Evolutionary conservation across 2,329 filamentous ascomycete species (phyloP), one percentile per base, ranked within the genome.

Genomic region (Zelopaecilomyces penicillatus): DNA sequence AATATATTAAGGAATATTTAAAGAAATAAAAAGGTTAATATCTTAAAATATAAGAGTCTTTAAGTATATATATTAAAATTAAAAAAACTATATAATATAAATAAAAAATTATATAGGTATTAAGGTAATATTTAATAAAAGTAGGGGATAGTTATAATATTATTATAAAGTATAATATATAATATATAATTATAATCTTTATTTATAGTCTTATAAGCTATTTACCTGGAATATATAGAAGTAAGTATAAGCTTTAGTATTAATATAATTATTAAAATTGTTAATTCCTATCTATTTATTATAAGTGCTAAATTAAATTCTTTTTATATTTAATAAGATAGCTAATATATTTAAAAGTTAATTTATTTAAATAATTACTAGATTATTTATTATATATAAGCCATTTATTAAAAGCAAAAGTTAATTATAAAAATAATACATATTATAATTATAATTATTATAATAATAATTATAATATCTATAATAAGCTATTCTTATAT

Each of bases 21-120:
- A n/a, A n/a, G n/a, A n/a, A n/a, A n/a, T n/a, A n/a, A n/a, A n/a
- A 28, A n/a, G n/a, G n/a, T n/a, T 37, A 43, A 37, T 43, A 19
- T 28, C 37, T 29, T 37, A 37, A 10, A 30, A 36, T 43, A 30
- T 43, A 29, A 29, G 35, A 39, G 5, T 3, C 10, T 31, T 39
- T n/a, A n/a, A n/a, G n/a, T n/a, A n/a, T n/a, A n/a, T n/a, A n/a
- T n/a, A n/a, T n/a, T n/a, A n/a, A n/a, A n/a, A n/a, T n/a, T n/a
- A n/a, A n/a, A n/a, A n/a, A n/a, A n/a, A 39, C 19, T 42, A 28
- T 38, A 43, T 37, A 33, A 27, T 27, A 4, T 39, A 43, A 32
- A 12, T 37, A 38, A 11, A 38, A 29, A 27, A 8, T 43, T 5
- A 7, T 38, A 31, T 32, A 30, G n/a, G 11, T 38, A 37, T 19